These are phyloP conservation scores for Wickerhamomyces hampshirensis DNA, from an alignment of 805 yeast species.

Conservation along the genomic window DNA sequence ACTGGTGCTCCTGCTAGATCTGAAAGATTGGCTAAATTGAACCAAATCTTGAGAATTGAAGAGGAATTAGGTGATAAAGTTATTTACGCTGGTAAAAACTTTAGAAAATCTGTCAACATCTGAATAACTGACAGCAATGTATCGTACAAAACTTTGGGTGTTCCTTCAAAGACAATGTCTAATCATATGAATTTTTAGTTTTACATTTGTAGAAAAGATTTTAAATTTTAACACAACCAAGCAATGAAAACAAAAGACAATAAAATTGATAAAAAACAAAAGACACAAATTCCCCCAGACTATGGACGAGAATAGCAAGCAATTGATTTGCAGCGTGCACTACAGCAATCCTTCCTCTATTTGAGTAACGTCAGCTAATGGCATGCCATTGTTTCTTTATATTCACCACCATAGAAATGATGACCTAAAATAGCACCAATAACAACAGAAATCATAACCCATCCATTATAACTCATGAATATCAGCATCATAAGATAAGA, in stretches of 20 bases:
- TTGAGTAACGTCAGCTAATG: too few relatives aligned
- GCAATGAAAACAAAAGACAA: too few relatives aligned
- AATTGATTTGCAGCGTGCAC: too few relatives aligned
- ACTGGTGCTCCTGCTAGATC: constrained; percentile 99
- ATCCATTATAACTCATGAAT: constrained; percentile 84
- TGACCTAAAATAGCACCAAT: constrained; percentile 71
- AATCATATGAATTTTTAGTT: too few relatives aligned
- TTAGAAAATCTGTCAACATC: constrained; percentile 49
- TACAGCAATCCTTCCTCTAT: too few relatives aligned
- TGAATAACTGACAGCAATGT: constrained; percentile 21
- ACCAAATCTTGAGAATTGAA: constrained; percentile 98
- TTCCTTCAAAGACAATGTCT: too few relatives aligned
- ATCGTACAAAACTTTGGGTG: too few relatives aligned
- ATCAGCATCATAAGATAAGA: constrained; percentile 73
- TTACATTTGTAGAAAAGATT: too few relatives aligned
- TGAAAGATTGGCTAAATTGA: constrained; percentile 98
- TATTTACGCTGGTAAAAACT: constrained; percentile 87
- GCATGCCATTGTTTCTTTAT: constrained; percentile 24
- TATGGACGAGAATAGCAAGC: too few relatives aligned
- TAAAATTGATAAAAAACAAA: too few relatives aligned
- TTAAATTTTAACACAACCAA: too few relatives aligned
- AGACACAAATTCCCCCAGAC: too few relatives aligned
- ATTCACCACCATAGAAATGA: constrained; percentile 47
- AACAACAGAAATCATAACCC: constrained; percentile 73
- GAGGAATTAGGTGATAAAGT: constrained; percentile 98